These are phyloP conservation scores for Aspergillus ruber DNA, from an alignment of 2,329 filamentous ascomycete genomes.

Conservation along the genomic window DNA sequence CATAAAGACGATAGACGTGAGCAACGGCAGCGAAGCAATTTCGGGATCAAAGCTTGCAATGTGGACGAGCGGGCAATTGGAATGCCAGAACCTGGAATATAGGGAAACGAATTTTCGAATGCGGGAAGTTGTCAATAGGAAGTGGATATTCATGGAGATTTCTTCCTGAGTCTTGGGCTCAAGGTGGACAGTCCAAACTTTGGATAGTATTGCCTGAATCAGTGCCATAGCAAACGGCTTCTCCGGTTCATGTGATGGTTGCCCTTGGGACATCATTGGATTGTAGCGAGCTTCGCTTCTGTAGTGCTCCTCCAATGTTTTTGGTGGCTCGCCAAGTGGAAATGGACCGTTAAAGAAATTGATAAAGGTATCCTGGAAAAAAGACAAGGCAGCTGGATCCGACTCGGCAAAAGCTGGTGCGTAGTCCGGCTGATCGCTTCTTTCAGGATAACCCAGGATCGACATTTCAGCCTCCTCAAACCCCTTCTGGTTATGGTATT, in stretches of 20 bases:
- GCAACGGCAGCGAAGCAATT: slow-evolving; percentile 29
- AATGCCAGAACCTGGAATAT: slow-evolving; percentile 43
- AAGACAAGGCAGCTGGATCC: slow-evolving; percentile 20
- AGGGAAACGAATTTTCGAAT: slow-evolving; percentile 37
- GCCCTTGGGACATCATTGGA: slow-evolving; percentile 9
- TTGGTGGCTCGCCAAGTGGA: slow-evolving; percentile 15
- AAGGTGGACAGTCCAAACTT: slow-evolving; percentile 32
- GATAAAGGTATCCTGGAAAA: slow-evolving; percentile 32
- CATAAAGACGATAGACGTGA: slow-evolving; percentile 37
- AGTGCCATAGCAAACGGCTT: slow-evolving; percentile 33
- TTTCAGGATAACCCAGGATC: slow-evolving; percentile 13
- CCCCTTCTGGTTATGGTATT: slow-evolving; percentile 28
- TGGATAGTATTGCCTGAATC: slow-evolving; percentile 35
- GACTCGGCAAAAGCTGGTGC: slow-evolving; percentile 16
- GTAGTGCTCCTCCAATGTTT: slow-evolving; percentile 17
- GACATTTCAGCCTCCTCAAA: slow-evolving; percentile 16
- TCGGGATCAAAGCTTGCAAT: slow-evolving; percentile 36
- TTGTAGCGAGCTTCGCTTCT: slow-evolving; percentile 13
- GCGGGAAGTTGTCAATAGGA: slow-evolving; percentile 34
- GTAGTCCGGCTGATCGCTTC: slow-evolving; percentile 11
- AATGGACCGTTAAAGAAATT: slow-evolving; percentile 35
- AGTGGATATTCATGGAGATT: slow-evolving; percentile 33
- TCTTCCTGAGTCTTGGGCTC: slow-evolving; percentile 34
- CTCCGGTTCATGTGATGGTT: slow-evolving; percentile 29
- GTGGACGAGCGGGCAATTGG: slow-evolving; percentile 40